Evolutionary conservation across 306 rosid genomes (phyloP), one percentile per base, ranked within the genome.

Genomic region (Cucurbita ficifolia): DNA sequence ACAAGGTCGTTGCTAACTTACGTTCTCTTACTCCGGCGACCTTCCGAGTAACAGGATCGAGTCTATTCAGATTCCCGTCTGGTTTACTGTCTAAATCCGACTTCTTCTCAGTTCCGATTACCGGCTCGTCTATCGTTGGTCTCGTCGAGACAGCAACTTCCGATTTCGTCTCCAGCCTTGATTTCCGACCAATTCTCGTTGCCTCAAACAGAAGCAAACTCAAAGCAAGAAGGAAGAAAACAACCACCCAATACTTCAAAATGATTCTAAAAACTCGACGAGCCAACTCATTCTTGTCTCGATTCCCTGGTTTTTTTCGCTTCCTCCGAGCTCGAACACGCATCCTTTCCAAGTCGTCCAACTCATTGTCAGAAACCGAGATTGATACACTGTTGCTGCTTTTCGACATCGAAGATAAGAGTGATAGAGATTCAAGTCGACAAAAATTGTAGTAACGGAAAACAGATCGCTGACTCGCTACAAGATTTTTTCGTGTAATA

Each of bases 1-100:
- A 4, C 29, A 18, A 17, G 21, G 11, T 46, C 51, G 16, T 11
- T 65, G 39, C 9, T 33, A 52, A 90, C 92, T 87, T 83, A 91
- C 97, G 97, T 76, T 89, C 83, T 81, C 90, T 88, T 42, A 89
- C 83, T 71, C 97, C 99, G 10, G 72, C 80, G 46, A 91, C 85
- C 50, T 89, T 86, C 74, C 83, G 87, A 11, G 95, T 89, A 4
- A 85, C 83, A 6, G 88, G 90, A 81, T 88, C 91, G 69, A 94
- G 87, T 75, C 90, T 90, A 83, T 94, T 89, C 84, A 94, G 82
- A 83, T 91, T 94, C 43, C 81, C 78, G 0, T 82, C 81, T 1
- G 81, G 19, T 39, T 82, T 86, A 55, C 82, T 83, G 70, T 12
- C 84, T 81, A 67, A 62, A 24, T 76, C 38, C 43, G 73, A 21